Evolutionary conservation across 2,329 filamentous ascomycete species (phyloP).

Genomic region (Thielaviopsis punctulata): DNA sequence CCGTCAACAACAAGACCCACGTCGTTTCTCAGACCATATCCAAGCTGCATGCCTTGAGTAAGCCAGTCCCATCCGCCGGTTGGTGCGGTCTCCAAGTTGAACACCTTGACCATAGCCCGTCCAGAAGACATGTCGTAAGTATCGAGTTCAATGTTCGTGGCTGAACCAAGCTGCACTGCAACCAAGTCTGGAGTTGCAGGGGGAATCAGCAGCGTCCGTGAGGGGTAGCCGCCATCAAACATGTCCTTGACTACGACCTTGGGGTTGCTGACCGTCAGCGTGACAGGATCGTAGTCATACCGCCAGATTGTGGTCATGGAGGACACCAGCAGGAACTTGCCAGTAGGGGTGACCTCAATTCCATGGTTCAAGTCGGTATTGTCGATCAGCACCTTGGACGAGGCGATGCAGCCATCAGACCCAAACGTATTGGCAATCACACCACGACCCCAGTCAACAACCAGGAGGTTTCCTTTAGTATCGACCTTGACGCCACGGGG

Average conservation of each 20-base stretch:
- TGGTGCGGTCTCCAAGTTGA: slow-evolving; percentile 22
- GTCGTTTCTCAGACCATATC: slow-evolving; percentile 38
- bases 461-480: slow-evolving; percentile 21
- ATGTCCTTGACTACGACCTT: slow-evolving; percentile 24
- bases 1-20: slow-evolving; percentile 40
- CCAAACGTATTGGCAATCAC: slow-evolving; percentile 25
- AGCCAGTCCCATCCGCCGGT: slow-evolving; percentile 22
- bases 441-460: slow-evolving; percentile 21
- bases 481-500: slow-evolving; percentile 23
- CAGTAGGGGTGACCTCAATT: slow-evolving; percentile 23
- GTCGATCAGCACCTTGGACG: slow-evolving; percentile 21
- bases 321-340: slow-evolving; percentile 23
- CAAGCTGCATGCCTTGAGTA: slow-evolving; percentile 23
- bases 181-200: slow-evolving; percentile 21
- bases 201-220: slow-evolving; percentile 22
- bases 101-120: slow-evolving; percentile 26
- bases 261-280: slow-evolving; percentile 28
- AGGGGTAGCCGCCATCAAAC: slow-evolving; percentile 24
- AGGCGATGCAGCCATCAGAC: slow-evolving; percentile 23
- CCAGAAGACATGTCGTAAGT: slow-evolving; percentile 19
- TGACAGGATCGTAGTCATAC: slow-evolving; percentile 37
- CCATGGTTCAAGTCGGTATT: slow-evolving; percentile 24
- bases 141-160: slow-evolving; percentile 23
- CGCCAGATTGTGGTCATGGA: slow-evolving; percentile 29
- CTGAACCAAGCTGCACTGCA: slow-evolving; percentile 23